Percentiles rank a stretch among this genome's conserved stretches.
phyloP scores from a whole-genome alignment of 768 basidiomycete species.

The Pulveroboletus sp. region DNA sequence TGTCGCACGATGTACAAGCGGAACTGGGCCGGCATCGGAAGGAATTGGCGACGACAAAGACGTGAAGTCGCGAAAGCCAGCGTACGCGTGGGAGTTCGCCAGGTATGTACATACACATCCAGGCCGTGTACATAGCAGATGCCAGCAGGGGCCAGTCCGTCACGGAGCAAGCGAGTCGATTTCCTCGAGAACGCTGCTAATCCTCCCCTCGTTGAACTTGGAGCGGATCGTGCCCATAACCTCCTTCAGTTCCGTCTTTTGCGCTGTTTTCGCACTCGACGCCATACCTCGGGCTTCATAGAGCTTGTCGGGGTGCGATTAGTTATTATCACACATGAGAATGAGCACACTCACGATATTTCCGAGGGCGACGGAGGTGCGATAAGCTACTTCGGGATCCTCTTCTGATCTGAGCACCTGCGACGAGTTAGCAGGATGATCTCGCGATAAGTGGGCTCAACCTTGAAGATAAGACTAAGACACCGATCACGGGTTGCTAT shows the following conservation, averaged over 20 bases:
- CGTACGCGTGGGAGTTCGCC: not conserved
- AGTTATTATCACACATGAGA: not conserved
- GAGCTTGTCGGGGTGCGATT: conserved; percentile 35
- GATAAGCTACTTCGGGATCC: conserved; percentile 69
- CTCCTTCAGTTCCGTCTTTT: conserved; percentile 38
- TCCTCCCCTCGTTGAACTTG: conserved; percentile 55
- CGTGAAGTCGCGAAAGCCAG: no score
- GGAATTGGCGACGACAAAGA: not conserved
- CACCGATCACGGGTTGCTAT: conserved; percentile 38
- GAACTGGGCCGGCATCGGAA: conserved; percentile 31
- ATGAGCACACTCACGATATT: conserved; percentile 50
- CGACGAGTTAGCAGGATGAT: conserved; percentile 4
- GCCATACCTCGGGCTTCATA: conserved; percentile 39
- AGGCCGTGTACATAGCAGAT: no score
- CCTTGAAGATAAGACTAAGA: conserved; percentile 43
- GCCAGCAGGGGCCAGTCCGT: not conserved
- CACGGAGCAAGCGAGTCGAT: conserved; percentile 37
- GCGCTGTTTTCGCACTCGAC: conserved; percentile 33
- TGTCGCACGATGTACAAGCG: conserved; percentile 68
- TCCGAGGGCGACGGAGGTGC: conserved; percentile 66
- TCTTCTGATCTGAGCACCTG: conserved; percentile 36
- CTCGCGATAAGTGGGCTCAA: conserved; percentile 19
- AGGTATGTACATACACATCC: no score
- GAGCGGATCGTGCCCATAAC: conserved; percentile 37
- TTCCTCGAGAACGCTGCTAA: conserved; percentile 47